Base-by-base conservation (phyloP, 139 green algal genomes). In the Picochlorum sp. region DNA sequence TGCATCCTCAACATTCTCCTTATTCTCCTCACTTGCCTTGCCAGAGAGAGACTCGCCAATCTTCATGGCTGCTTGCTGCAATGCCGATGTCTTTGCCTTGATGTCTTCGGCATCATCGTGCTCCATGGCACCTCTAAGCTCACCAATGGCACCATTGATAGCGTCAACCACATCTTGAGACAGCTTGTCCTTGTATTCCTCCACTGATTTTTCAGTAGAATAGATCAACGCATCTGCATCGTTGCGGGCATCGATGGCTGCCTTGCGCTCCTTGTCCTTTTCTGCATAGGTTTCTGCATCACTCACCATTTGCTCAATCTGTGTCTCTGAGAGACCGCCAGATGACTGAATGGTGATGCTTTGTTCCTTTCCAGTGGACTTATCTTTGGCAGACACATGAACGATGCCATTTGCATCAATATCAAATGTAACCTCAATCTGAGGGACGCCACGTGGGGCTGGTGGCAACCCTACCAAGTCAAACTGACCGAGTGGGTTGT, bases 401-500 rank as follows among this genome's bases (percentile, higher is more conserved):
- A 96, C 85, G 58, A 97, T 97, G 76, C 90, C 90, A 75, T 97
- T 96, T 67, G 94, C 91, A 67, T 97, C 91, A 63, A 97, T 95
- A 81, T 97, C 91, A 62, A 97, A 96, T 30, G 88, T 92, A 21
- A 97, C 91, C 77, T 97, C 90, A 45, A 98, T 94, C 85, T 98
- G 93, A 6, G 94, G 94, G 21, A 96, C 68, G 49, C 94, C 93
- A 15, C 94, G 81, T 4, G 94, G 94, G 23, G 92, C 83, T 57
- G 94, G 94, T 0, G 94, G 92, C 71, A 99, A 90, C 72, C 93
- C 90, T n/a, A 89, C 79, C 49, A 98, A 84, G 68, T 98, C 92
- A 64, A 99, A 99, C 78, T 97, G 78, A n/a, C 94, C 94, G 67
- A 99, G 83, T 73, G 90, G 72, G 82, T 98, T 98, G 86, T 98